These are phyloP conservation scores for Botryotinia calthae DNA, from an alignment of 2,329 filamentous ascomycete genomes.

Conservation along the genomic window DNA sequence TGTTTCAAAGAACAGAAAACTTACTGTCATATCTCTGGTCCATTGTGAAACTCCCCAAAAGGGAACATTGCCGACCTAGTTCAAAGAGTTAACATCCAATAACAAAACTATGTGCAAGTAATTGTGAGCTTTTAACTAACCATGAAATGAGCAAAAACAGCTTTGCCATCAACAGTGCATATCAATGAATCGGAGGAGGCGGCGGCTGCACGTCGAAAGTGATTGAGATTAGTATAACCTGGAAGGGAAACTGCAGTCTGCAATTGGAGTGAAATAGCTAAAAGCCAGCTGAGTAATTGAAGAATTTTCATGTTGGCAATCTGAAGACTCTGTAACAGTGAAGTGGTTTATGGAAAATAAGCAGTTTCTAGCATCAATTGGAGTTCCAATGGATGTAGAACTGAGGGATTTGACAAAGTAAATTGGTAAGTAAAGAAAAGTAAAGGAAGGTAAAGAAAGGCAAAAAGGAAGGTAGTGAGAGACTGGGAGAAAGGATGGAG, in stretches of 20 bases:
- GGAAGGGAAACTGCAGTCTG: not conserved
- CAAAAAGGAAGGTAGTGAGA: not conserved
- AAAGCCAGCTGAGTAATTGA: not conserved
- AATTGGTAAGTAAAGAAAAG: not conserved
- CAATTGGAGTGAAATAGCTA: not conserved
- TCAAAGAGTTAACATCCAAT: not conserved
- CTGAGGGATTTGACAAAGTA: not conserved
- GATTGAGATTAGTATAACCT: not conserved
- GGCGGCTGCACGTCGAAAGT: not conserved
- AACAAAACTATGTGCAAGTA: not conserved
- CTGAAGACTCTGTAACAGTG: not conserved
- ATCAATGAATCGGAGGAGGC: not conserved
- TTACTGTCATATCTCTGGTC: not conserved
- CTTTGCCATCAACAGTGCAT: not conserved
- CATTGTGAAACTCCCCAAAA: not conserved
- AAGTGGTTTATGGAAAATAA: not conserved
- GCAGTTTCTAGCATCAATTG: not conserved
- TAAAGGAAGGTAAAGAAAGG: not conserved
- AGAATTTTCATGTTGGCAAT: not conserved
- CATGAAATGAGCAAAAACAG: conserved; percentile 13
- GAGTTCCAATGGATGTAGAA: not conserved
- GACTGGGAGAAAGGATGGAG: not conserved
- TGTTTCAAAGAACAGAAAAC: not conserved
- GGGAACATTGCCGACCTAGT: conserved; percentile 1
- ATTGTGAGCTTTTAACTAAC: not conserved